Base-by-base conservation (phyloP, 2,329 filamentous ascomycete species). In the Mycosphaerella sp. region DNA sequence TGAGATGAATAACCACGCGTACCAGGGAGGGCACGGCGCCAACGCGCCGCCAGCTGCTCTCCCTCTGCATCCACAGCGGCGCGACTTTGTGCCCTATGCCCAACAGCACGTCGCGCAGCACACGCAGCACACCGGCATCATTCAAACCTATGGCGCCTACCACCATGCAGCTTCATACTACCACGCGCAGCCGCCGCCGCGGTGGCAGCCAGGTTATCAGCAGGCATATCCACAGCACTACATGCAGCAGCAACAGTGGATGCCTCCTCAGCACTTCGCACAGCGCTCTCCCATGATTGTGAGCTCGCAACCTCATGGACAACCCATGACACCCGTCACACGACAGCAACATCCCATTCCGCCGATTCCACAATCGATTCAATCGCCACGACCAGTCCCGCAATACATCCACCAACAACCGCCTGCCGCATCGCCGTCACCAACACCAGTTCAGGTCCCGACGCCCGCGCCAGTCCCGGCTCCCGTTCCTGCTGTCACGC, bases 301-400 rank as follows among this genome's bases (percentile, higher is more conserved):
- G 14, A 73, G 71, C 40, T 74, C 72, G 28, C 70, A 73, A 50
- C 70, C 68, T 37, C 70, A 72, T 62, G 65, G 64, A 58, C 68
- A 66, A 73, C 76, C 76, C 70, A 77, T 80, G 64, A 64, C 68
- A 21, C 68, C 68, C 12, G 66, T 70, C 57, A 71, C 68, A 55
- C 70, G 68, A 52, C 58, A 68, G 53, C 61, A 68, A 49, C 64
- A 62, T 9, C 65, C 68, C 47, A 68, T 68, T 37, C 68, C 50
- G 64, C 42, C 54, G 34, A 50, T 56, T 27, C 53, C 54, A 7
- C 70, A 54, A 65, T 59, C 47, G 62, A 69, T 58, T 64, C 58
- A 59, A 48, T 57, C 56, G 8, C 57, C 57, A 8, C 50, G 53
- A 37, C 50, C 54, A 6, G 42, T 52, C 12, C 57, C 56, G 36